phyloP scores from a whole-genome alignment of 2,329 filamentous ascomycete genomes.

The Parasarocladium wereldwijsianum region DNA sequence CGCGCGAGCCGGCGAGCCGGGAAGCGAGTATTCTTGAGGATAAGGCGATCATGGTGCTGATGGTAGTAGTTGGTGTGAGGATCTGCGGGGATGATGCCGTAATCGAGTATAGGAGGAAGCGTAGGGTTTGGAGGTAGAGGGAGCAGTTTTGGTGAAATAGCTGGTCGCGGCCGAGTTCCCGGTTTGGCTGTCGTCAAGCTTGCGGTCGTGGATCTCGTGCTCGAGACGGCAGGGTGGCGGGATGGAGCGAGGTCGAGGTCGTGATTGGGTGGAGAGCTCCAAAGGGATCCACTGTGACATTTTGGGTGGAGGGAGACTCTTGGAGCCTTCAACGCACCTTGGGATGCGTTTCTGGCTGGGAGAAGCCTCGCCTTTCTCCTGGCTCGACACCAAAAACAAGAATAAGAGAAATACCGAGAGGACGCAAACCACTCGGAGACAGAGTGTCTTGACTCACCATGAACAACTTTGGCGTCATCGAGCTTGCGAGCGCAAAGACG shows the following conservation, averaged over 20 bases:
- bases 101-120: neutral
- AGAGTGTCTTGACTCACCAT: conserved; percentile 21
- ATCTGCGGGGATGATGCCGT: neutral
- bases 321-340: too few species aligned
- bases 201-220: neutral
- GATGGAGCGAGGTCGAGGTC: too few species aligned
- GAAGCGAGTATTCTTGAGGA: conserved; percentile 27
- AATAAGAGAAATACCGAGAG: too few species aligned
- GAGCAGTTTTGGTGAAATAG: too few species aligned
- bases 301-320: too few species aligned
- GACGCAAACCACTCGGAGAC: too few species aligned
- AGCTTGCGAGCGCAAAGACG: conserved; percentile 57
- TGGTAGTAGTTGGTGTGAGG: neutral
- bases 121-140: conserved; percentile 1
- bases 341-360: too few species aligned
- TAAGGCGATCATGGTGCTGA: conserved; percentile 23
- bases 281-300: too few species aligned
- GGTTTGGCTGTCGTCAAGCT: neutral
- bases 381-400: neutral
- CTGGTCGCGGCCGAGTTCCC: neutral
- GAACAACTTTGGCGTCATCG: conserved; percentile 66
- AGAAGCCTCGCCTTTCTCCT: too few species aligned
- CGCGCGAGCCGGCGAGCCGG: conserved; percentile 20
- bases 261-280: too few species aligned
- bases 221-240: too few species aligned